phyloP scores from a whole-genome alignment of 768 basidiomycete genomes.

The Agaricus subrufescens region DNA sequence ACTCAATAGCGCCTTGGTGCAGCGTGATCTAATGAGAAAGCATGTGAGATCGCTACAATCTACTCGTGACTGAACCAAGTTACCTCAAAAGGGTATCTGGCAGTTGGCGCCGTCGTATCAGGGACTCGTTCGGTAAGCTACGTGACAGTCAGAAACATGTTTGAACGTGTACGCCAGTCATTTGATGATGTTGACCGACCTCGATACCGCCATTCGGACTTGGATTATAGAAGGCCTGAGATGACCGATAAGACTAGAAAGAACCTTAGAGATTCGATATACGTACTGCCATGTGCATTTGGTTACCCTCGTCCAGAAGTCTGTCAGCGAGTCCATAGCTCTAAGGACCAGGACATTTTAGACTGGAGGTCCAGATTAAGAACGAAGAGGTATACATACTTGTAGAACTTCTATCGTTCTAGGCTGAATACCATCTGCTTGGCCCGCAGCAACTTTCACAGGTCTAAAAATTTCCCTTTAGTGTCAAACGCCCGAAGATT shows the following conservation, averaged over 20 bases:
- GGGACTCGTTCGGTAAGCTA: slow-evolving; percentile 61
- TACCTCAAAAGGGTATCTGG: slow-evolving; percentile 72
- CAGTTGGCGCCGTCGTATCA: slow-evolving; percentile 56
- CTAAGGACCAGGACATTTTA: slow-evolving; percentile 25
- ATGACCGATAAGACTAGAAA: background rate
- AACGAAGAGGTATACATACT: slow-evolving; percentile 21
- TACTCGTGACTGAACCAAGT: slow-evolving; percentile 2
- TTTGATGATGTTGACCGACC: slow-evolving; percentile 20
- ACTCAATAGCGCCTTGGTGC: slow-evolving; percentile 62
- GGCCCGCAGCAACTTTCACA: slow-evolving; percentile 44
- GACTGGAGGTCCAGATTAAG: background rate
- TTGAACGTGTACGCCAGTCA: background rate
- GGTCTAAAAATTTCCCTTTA: slow-evolving; percentile 29
- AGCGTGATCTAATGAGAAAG: slow-evolving; percentile 39
- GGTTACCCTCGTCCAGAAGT: slow-evolving; percentile 57
- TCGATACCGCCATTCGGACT: slow-evolving; percentile 54
- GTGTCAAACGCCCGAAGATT: background rate
- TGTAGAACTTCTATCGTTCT: slow-evolving; percentile 51
- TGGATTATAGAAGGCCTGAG: slow-evolving; percentile 77
- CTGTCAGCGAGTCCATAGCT: slow-evolving; percentile 75
- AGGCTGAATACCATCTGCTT: slow-evolving; percentile 59
- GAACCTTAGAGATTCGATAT: background rate
- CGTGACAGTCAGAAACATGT: background rate
- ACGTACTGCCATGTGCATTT: slow-evolving; percentile 66
- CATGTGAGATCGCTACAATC: background rate